phyloP scores from a whole-genome alignment of 176 grass and related monocot genomes.

The Carex pumila region DNA sequence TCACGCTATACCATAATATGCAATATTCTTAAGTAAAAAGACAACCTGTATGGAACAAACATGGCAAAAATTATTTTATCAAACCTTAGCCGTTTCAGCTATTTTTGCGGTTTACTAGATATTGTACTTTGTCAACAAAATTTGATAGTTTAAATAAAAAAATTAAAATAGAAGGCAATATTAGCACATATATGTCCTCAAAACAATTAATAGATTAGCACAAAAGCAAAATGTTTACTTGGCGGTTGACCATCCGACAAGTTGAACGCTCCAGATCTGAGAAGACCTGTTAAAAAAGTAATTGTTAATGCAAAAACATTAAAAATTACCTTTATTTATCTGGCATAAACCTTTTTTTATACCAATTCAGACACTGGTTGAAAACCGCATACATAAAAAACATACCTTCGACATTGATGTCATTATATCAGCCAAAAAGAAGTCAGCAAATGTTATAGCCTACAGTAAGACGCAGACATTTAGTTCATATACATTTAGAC shows the following conservation, averaged over 20 bases:
- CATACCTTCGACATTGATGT: conserved; percentile 99
- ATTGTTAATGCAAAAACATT: not conserved
- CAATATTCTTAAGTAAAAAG: not conserved
- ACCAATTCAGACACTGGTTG: not conserved
- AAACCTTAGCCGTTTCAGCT: not conserved
- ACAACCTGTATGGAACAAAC: not conserved
- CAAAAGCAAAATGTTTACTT: conserved; percentile 42
- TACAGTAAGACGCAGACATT: conserved; percentile 24
- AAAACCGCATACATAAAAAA: conserved; percentile 9
- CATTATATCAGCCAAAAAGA: conserved; percentile 99
- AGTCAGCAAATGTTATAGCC: conserved; percentile 97
- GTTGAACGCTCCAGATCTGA: conserved; percentile 96
- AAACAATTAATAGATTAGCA: not conserved
- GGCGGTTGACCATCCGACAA: conserved; percentile 92
- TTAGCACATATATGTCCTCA: not conserved
- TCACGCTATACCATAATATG: not conserved
- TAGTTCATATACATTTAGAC: conserved; percentile 10
- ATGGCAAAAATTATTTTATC: not conserved
- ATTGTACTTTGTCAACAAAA: not conserved
- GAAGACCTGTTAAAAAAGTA: conserved; percentile 66
- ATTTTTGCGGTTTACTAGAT: not conserved
- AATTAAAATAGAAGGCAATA: not conserved
- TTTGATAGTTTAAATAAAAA: not conserved
- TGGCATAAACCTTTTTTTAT: not conserved
- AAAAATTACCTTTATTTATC: not conserved